Evolutionary conservation across 208 protist genomes (phyloP), one percentile per base, ranked within the genome.

Genomic region (Leishmania tarentolae): DNA sequence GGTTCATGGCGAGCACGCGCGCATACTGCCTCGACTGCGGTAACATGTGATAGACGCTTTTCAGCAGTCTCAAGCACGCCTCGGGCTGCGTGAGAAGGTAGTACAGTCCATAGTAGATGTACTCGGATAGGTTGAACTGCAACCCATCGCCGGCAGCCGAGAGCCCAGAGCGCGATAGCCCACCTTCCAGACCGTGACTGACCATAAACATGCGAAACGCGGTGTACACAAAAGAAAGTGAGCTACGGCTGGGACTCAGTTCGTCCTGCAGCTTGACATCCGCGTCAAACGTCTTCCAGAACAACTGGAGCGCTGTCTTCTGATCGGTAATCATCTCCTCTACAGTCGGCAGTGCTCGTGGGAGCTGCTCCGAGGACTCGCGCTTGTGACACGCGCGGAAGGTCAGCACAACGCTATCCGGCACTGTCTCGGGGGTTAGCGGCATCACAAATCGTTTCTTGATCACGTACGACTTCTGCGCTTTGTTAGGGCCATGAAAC

Each of bases 41-140:
- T 70, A 98, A 85, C 76, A 97, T 84, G 35, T 82, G 79, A 75
- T 95, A 90, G 57, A 98, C 78, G 79, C 91, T 92, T 53, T 90
- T 84, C 66, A 98, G 83, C 61, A 98, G 82, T 13, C 53, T 81
- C 72, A 97, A 82, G 56, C 91, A 93, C 28, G 78, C 82, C 0
- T 76, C 42, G 17, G 95, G 95, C 57, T 88, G 87, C 2, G 90
- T 96, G 44, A 96, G 76, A n/a, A 87, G 92, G 83, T 94, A 98
- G 86, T 93, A 98, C 44, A 97, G 89, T 35, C 93, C 93, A 78
- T 94, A 91, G 78, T 91, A 97, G 40, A 98, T 73, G 83, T 97
- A 98, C 70, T 96, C 86, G 37, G 87, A 86, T 46, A 98, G 86
- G 81, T 94, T 87, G 76, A 90, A 95, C 78, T 90, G 86, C 42